Base-by-base conservation (phyloP, 208 protist species). In the Naegleria fowleri region DNA sequence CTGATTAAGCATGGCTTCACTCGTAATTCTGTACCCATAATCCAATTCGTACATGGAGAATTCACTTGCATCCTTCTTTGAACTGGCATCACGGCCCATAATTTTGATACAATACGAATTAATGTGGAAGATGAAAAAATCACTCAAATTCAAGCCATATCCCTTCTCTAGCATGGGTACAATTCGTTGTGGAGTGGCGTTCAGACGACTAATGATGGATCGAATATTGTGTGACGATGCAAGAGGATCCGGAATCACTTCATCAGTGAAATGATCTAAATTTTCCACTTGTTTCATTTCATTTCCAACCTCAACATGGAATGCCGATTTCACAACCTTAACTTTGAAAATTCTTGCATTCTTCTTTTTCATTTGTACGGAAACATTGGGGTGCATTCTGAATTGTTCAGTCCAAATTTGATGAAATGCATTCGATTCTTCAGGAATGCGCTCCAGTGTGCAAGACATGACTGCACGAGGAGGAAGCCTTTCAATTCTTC, bases 361-460 rank as follows among this genome's bases (percentile, higher is more conserved):
- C 7, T 79, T 36, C 67, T 79, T 79, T 33, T 79, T 79, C 67
- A 79, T 36, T 79, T 79, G 67, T 36, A 79, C 9, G 0, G 67
- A 79, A 25, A 79, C 29, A 79, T 79, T 79, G 19, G 67, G 67
- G 36, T 79, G 67, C 29, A 79, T 36, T 79, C 67, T 79, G n/a
- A 79, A 79, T 79, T 79, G 67, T 79, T 79, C 67, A 15, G 67
- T 79, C 67, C 67, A 79, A 79, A 79, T 36, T 79, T 36, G 16
- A 36, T 79, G 67, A 79, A 79, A 79, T 4, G 25, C 67, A 11
- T 79, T n/a, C 19, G 67, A 79, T 0, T 79, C 67, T 36, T 79
- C n/a, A 36, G 67, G 67, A 36, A 79, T 79, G 9, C 0, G 0
- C 36, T 79, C 67, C 0, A 79, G 29, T 36, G 67, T 79, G 16